Base-by-base conservation (phyloP, 345 rosid genomes). In the Populus nigra region DNA sequence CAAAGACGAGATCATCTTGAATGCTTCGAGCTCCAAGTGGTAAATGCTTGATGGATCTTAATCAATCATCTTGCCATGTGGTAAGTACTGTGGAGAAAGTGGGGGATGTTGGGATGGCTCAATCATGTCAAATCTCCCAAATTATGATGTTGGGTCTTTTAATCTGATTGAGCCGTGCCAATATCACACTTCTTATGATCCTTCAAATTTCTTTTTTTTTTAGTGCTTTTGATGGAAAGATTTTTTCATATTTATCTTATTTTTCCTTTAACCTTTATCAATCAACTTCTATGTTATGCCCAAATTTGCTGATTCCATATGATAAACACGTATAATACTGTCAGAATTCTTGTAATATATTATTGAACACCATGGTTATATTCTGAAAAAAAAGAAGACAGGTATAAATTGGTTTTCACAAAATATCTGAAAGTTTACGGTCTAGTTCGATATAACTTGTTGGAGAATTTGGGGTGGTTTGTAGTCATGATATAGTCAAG, bases 121-220 rank as follows among this genome's bases (percentile, higher is more conserved):
- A 89, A 89, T 89, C 92, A 86, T 77, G 78, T 86, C 61, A 85
- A 86, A 86, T 86, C 77, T 85, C 90, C 83, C 82, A 41, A 79
- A 53, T 8, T 49, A 41, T 11, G 27, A 29, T 20, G 20, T 74
- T 81, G 89, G 88, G 86, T 85, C 86, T 65, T 90, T 87, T 89
- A 77, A 84, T 89, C 87, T 87, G 94, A 90, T 90, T 90, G 91
- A 90, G 90, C 93, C 93, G 91, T 81, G 93, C 93, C 89, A 90
- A 88, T 90, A 88, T 90, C 93, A 23, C 72, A 15, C 70, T 55
- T 47, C 10, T 45, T 71, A 8, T 4, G 65, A 59, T 23, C 65
- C 29, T 10, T 23, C 0, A 59, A 59, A 11, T 1, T 23, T 59
- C 65, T 59, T 59, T 4, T n/a, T n/a, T 59, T 10, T 23, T 4